Evolutionary conservation across 495 filamentous ascomycete species (phyloP), one percentile per base, ranked within the genome.

Genomic region (Hypomontagnella monticulosa): DNA sequence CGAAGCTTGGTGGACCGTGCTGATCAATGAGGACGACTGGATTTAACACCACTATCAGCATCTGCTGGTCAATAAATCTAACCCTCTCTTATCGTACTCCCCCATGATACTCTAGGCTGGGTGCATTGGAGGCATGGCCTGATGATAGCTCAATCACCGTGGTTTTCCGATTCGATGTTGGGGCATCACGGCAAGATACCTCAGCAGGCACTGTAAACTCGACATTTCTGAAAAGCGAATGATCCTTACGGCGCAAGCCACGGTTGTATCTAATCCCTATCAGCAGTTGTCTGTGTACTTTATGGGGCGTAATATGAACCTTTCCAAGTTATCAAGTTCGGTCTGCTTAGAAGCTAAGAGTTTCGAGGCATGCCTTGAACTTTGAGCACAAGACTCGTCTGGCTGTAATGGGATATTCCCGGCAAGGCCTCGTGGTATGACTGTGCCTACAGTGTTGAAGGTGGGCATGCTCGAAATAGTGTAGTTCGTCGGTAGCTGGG

Each of bases 181-280:
- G 55, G 1, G 36, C 57, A 20, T 63, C 42, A 8, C 34, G 16
- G 23, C 37, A 48, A 6, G 56, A 47, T 30, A 38, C 32, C 54
- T 58, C 68, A 14, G n/a, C 27, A 15, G 61, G 59, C 4, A 51
- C 43, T 1, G 65, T 56, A 46, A 73, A 73, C 38, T 71, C 58
- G 4, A 73, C 59, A 44, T 73, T 73, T 23, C 49, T 18, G 34
- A 71, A 73, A 9, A 73, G 59, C 9, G 32, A 38, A 40, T 52
- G 38, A 58, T 64, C 52, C 15, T 23, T 37, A 32, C 44, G 33
- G 20, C 40, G 42, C 19, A 48, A 34, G n/a, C 30, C 46, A 32
- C 34, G 20, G 33, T 44, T 66, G 58, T 49, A 34, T n/a, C 60
- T 57, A 52, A 4, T 42, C 18, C 14, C 30, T 12, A 30, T 61